Evolutionary conservation across 176 grass and related monocot genomes (phyloP).

Genomic region (Alloteropsis semialata): DNA sequence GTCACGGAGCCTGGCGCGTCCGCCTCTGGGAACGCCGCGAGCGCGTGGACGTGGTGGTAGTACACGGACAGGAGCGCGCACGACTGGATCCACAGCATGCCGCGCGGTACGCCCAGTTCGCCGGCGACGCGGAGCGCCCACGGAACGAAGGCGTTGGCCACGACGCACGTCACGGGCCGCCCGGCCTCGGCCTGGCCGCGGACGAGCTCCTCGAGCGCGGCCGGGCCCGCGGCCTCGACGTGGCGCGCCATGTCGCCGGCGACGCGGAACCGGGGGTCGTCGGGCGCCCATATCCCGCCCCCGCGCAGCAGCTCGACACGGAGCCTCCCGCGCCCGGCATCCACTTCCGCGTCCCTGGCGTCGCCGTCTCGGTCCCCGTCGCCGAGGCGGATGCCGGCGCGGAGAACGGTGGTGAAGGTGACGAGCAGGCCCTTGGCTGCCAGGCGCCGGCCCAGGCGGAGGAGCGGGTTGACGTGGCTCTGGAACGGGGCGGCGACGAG

Average conservation of each 20-base stretch:
- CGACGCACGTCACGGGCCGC: constrained; percentile 35
- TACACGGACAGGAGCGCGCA: constrained; percentile 43
- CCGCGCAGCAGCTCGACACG: constrained; percentile 30
- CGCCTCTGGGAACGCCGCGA: constrained; percentile 20
- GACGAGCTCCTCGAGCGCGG: constrained; percentile 26
- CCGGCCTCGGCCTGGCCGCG: constrained; percentile 20
- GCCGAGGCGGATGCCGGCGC: background rate
- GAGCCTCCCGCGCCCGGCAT: background rate
- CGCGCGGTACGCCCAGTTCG: constrained; percentile 21
- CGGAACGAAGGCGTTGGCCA: constrained; percentile 47
- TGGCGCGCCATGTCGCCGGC: constrained; percentile 20
- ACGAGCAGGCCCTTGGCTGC: constrained; percentile 48
- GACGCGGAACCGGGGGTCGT: constrained; percentile 1
- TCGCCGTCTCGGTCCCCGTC: background rate
- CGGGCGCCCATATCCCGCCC: constrained; percentile 15
- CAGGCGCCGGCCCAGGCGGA: constrained; percentile 45
- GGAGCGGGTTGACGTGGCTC: constrained; percentile 54
- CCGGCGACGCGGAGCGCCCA: constrained; percentile 39
- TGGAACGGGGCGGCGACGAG: constrained; percentile 40
- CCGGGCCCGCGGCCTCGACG: background rate
- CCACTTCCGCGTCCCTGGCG: no score
- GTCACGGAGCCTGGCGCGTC: background rate
- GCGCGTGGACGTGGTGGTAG: constrained; percentile 41
- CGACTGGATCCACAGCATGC: constrained; percentile 56
- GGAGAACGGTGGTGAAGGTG: constrained; percentile 40